These are phyloP conservation scores for Chaetomium globosum DNA, from an alignment of 2,329 filamentous ascomycete species.

Conservation along the genomic window DNA sequence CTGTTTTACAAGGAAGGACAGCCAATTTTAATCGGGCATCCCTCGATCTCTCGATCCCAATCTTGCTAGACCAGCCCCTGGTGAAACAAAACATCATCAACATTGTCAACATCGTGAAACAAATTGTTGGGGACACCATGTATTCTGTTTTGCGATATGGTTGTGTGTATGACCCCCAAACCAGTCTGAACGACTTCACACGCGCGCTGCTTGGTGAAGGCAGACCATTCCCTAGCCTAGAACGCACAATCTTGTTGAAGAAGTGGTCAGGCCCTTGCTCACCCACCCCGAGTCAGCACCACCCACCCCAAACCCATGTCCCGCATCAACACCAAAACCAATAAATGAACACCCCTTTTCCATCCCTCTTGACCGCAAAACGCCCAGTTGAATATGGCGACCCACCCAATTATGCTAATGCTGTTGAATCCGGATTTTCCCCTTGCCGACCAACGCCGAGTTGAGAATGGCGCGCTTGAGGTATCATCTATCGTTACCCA, in stretches of 20 bases:
- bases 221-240: slow-evolving; percentile 28
- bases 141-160: slow-evolving; percentile 19
- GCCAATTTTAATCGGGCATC: neutral
- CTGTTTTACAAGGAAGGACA: neutral
- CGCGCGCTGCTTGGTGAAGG: slow-evolving; percentile 34
- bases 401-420: slow-evolving; percentile 35
- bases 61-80: neutral
- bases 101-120: neutral
- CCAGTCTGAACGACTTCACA: slow-evolving; percentile 27
- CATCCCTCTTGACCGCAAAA: slow-evolving; percentile 31
- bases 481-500: slow-evolving; percentile 38
- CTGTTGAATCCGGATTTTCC: slow-evolving; percentile 38
- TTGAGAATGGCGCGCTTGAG: slow-evolving; percentile 38
- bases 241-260: slow-evolving; percentile 37
- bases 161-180: slow-evolving; percentile 14
- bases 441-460: slow-evolving; percentile 36
- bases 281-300: slow-evolving; percentile 8
- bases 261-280: slow-evolving; percentile 26
- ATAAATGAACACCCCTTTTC: slow-evolving; percentile 24
- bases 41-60: neutral
- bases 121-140: slow-evolving; percentile 17
- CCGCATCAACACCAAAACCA: slow-evolving; percentile 29
- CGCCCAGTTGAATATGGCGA: slow-evolving; percentile 39
- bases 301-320: slow-evolving; percentile 21
- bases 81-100: neutral